phyloP scores from a whole-genome alignment of 768 basidiomycete genomes.

The Podaxis sp. region DNA sequence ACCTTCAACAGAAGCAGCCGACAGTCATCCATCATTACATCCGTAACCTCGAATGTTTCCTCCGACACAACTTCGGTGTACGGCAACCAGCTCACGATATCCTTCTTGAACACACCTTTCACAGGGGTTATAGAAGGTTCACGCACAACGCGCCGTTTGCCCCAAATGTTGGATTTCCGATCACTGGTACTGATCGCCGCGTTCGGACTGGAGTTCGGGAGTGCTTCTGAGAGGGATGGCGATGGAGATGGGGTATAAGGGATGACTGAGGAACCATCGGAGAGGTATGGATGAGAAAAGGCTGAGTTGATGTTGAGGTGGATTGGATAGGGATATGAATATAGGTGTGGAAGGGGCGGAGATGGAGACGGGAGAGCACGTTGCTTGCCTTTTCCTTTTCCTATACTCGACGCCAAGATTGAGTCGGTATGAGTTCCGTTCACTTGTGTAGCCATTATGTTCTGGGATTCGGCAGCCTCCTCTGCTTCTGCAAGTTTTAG shows the following conservation, averaged over 20 bases:
- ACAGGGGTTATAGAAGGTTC: conserved; percentile 39
- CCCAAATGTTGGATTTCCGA: conserved; percentile 22
- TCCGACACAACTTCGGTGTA: conserved; percentile 51
- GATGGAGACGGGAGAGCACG: conserved; percentile 7
- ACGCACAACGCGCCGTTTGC: conserved; percentile 35
- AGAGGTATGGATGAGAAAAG: not conserved
- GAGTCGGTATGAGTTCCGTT: conserved; percentile 2
- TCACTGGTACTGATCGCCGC: not conserved
- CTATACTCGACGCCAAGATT: not conserved
- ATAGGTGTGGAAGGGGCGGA: not conserved
- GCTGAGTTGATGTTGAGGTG: conserved; percentile 1
- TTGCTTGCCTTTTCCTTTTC: conserved; percentile 26
- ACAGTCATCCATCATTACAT: conserved; percentile 58
- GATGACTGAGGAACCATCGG: not conserved
- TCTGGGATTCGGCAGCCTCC: not conserved
- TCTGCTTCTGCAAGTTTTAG: conserved; percentile 20
- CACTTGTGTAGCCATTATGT: not conserved
- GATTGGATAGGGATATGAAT: conserved; percentile 2
- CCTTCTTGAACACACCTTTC: conserved; percentile 44
- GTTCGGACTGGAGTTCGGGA: not conserved
- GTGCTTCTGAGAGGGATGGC: not conserved
- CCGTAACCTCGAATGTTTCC: conserved; percentile 47
- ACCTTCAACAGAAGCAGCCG: conserved; percentile 49
- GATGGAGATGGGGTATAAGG: not conserved
- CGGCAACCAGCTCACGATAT: conserved; percentile 47